Conservation (phyloP, 108 stramenopile species). For the Conticribra weissflogii region DNA sequence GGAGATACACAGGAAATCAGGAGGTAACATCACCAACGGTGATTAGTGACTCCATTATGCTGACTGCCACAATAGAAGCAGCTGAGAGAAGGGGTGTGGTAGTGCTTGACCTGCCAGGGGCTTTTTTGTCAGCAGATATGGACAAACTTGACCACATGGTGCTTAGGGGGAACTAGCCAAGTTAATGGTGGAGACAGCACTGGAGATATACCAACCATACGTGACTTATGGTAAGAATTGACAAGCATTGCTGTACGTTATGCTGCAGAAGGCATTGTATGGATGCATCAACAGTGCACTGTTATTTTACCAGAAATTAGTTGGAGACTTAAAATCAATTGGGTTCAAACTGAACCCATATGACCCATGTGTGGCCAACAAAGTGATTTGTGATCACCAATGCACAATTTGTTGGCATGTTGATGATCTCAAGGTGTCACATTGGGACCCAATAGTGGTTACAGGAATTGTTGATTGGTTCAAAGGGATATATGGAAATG, state of each 20-base stretch:
- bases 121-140: constrained; percentile 6
- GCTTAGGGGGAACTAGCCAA: neutral
- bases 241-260: neutral
- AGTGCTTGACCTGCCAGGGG: constrained; percentile 1
- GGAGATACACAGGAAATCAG: neutral
- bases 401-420: constrained; percentile 8
- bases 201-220: neutral
- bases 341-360: constrained; percentile 10
- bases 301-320: constrained; percentile 5
- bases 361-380: constrained; percentile 10
- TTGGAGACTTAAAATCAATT: neutral
- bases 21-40: constrained; percentile 15
- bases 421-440: constrained; percentile 11
- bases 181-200: neutral
- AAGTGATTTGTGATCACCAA: neutral
- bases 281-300: neutral
- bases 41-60: neutral
- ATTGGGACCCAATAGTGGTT: neutral
- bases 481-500: neutral
- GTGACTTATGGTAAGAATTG: neutral
- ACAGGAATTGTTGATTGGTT: neutral
- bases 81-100: constrained; percentile 3
- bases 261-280: constrained; percentile 4
- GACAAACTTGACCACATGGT: neutral
- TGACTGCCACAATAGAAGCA: constrained; percentile 7